Evolutionary conservation across 331 rosid genomes (phyloP), one percentile per base, ranked within the genome.

Genomic region (Prunus yedoensis): DNA sequence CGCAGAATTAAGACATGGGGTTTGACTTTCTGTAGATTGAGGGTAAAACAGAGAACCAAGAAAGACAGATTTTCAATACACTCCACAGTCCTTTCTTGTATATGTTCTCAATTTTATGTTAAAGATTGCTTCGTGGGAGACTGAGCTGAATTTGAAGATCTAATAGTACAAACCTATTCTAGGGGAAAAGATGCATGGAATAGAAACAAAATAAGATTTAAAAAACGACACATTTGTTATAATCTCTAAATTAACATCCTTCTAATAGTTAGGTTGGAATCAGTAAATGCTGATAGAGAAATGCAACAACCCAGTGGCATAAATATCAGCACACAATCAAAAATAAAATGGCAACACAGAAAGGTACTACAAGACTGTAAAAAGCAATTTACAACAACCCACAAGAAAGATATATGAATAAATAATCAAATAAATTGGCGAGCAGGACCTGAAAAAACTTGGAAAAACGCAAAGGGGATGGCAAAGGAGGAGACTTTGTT

Each of bases 401-500:
- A 52, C 61, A 60, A 46, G 53, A 74, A 8, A 15, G 32, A 4
- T 41, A 65, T 9, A 65, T 10, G 69, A 57, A 3, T 57, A 35
- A 3, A 38, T 13, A 32, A 68, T 4, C 3, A 70, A 11, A 27
- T 3, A 28, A 53, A 11, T 13, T 23, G 46, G 57, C 32, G 38
- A 17, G n/a, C 3, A 65, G 68, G 45, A 91, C 97, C 95, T 91
- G 94, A 74, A 57, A 87, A 88, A 87, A 91, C 74, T 91, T 91
- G 76, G 97, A 89, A 66, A 82, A 86, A 52, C 97, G 94, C 90
- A 91, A 27, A 20, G 94, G 97, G 68, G 97, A 91, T 47, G 97
- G 97, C 84, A 53, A n/a, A 32, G 93, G 97, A 70, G 97, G 95
- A 65, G 78, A 74, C 85, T 89, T 91, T 61, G 85, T 72, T 17